Evolutionary conservation across 345 rosid genomes (phyloP), one percentile per base, ranked within the genome.

Genomic region (Citrus medica): DNA sequence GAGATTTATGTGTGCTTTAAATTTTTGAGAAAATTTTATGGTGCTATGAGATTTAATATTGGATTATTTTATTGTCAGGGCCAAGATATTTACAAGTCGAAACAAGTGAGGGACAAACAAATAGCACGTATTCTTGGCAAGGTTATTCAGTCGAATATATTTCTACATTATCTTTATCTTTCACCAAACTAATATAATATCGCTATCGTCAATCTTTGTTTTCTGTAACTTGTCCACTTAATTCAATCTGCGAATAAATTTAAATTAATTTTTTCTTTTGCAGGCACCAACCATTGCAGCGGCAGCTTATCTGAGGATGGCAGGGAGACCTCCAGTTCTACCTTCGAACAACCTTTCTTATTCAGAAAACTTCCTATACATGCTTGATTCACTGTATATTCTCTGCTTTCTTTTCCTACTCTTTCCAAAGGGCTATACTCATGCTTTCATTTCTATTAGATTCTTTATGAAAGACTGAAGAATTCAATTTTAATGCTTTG

Each of bases 221-320:
- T 79, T 28, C 10, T 59, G 37, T 25, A 28, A 42, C 78, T 63
- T 75, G 59, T 40, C 61, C 30, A n/a, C 62, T 30, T 24, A 30
- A 53, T 53, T 17, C 25, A 22, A 25, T 17, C 32, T 72, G 22
- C 19, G 53, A 40, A 40, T 42, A 25, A 73, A 56, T 67, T 61
- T 30, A 74, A 53, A 14, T 51, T 33, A 22, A 12, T 64, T 28
- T 82, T 48, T 40, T 42, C 77, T 32, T 63, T 68, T 88, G 76
- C 84, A 92, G 91, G 97, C 90, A 77, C 97, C 99, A 73, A 96
- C 98, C 53, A 89, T 96, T 67, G 99, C 98, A 25, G 98, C 99
- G 19, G 97, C 99, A 68, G 98, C 98, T 78, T 96, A 96, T 89
- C 79, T 94, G 82, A 90, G 98, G 83, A 75, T 94, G 93, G 99